Evolutionary conservation across 129 eudicot genomes (phyloP).

Genomic region (Flaveria sonorensis): DNA sequence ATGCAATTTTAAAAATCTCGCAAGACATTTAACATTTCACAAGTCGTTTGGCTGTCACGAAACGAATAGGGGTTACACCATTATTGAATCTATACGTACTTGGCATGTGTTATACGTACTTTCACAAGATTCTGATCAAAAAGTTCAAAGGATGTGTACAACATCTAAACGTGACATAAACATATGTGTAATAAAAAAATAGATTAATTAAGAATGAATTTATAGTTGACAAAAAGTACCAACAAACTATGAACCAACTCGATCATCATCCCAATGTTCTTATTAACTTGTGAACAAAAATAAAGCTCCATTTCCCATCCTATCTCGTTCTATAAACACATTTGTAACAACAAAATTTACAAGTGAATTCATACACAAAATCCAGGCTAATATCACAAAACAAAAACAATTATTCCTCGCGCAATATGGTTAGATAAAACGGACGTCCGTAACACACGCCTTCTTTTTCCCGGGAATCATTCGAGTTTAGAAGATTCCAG

Average conservation of each 20-base stretch:
- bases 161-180: background rate
- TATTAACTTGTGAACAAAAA: conserved; percentile 26
- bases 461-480: conserved; percentile 31
- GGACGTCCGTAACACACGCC: conserved; percentile 79
- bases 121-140: too few species aligned
- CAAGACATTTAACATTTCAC: too few species aligned
- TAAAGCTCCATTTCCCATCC: conserved; percentile 18
- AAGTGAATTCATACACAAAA: conserved; percentile 27
- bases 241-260: background rate
- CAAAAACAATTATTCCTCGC: conserved; percentile 42
- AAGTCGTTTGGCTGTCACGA: too few species aligned
- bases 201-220: background rate
- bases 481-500: conserved; percentile 55
- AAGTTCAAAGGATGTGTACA: too few species aligned
- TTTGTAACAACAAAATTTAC: conserved; percentile 40
- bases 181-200: background rate
- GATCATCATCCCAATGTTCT: conserved; percentile 9
- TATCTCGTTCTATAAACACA: conserved; percentile 39
- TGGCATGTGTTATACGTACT: too few species aligned
- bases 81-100: too few species aligned
- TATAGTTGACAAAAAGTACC: background rate
- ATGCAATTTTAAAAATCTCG: too few species aligned
- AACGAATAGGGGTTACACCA: too few species aligned
- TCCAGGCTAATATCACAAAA: background rate
- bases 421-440: conserved; percentile 61